These are phyloP conservation scores for Bryoglossum gracile DNA, from an alignment of 495 filamentous ascomycete genomes.

Conservation along the genomic window DNA sequence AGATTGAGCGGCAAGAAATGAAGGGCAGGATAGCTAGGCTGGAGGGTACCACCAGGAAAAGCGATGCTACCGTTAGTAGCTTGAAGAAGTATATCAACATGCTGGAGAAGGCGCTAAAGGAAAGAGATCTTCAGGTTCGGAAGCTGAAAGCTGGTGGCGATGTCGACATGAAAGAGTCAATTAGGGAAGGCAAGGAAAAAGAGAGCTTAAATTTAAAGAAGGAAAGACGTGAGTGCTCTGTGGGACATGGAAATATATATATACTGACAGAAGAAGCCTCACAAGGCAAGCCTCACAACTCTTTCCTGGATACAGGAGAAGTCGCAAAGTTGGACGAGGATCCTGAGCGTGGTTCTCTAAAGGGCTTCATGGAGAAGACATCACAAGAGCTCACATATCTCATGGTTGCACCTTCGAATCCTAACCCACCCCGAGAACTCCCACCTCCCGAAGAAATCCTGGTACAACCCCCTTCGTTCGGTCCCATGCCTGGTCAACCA, in stretches of 20 bases:
- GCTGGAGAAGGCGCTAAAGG: slow-evolving; percentile 81
- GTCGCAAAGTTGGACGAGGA: slow-evolving; percentile 40
- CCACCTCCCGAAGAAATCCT: slow-evolving; percentile 42
- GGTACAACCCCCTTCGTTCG: slow-evolving; percentile 39
- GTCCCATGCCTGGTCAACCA: slow-evolving; percentile 23
- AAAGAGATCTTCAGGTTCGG: slow-evolving; percentile 40
- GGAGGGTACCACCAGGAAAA: slow-evolving; percentile 79
- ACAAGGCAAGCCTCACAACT: slow-evolving; percentile 33
- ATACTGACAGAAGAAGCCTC: slow-evolving; percentile 26
- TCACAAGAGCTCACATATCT: slow-evolving; percentile 58
- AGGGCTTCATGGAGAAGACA: slow-evolving; percentile 55
- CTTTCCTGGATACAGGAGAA: slow-evolving; percentile 35
- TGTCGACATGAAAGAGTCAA: slow-evolving; percentile 16
- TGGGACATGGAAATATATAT: background rate
- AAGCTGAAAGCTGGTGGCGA: slow-evolving; percentile 34
- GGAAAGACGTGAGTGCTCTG: slow-evolving; percentile 20
- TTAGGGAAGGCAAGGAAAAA: slow-evolving; percentile 40
- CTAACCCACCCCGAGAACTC: slow-evolving; percentile 49
- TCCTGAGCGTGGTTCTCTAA: slow-evolving; percentile 47
- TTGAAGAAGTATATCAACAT: slow-evolving; percentile 84
- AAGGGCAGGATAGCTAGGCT: slow-evolving; percentile 94
- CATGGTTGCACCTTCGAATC: slow-evolving; percentile 55
- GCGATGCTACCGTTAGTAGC: slow-evolving; percentile 79
- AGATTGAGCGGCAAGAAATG: slow-evolving; percentile 98
- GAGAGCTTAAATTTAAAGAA: slow-evolving; percentile 16